Percentiles rank a stretch among this genome's conserved stretches.
Evolutionary conservation across 192 early-diverging fungal genomes (phyloP).

Genomic region (Spizellomyces sp.): DNA sequence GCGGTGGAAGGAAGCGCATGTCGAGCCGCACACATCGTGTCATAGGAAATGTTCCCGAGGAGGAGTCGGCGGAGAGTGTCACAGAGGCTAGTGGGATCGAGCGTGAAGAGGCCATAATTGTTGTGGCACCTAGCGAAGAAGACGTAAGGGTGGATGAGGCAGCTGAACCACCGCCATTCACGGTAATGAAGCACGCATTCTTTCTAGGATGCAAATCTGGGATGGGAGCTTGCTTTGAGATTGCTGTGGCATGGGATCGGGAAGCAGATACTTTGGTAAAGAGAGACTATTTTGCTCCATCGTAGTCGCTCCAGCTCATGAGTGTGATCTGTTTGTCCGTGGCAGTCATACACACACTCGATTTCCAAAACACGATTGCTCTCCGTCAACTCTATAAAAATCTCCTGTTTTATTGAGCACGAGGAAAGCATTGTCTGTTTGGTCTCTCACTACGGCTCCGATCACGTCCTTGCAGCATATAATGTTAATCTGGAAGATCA

Average conservation of each 20-base stretch:
- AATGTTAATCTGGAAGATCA: slow-evolving; percentile 28
- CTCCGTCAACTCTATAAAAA: slow-evolving; percentile 19
- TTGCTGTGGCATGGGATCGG: slow-evolving; percentile 17
- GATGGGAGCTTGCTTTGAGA: slow-evolving; percentile 3
- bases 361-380: slow-evolving; percentile 14
- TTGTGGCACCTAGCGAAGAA: background rate
- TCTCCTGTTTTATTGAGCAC: slow-evolving; percentile 18
- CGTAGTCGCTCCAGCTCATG: background rate
- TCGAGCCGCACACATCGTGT: slow-evolving; percentile 6
- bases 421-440: slow-evolving; percentile 18
- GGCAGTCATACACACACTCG: slow-evolving; percentile 16
- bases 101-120: background rate
- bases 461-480: slow-evolving; percentile 28
- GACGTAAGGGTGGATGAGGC: background rate
- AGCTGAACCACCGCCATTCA: background rate
- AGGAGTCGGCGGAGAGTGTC: slow-evolving; percentile 17
- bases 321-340: background rate
- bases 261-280: slow-evolving; percentile 13
- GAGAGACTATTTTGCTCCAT: background rate
- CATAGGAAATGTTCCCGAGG: slow-evolving; percentile 21
- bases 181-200: slow-evolving; percentile 21
- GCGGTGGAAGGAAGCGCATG: background rate
- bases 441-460: slow-evolving; percentile 26
- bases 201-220: slow-evolving; percentile 29
- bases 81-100: background rate